These are phyloP conservation scores for Colletotrichum graminicola DNA, from an alignment of 2,329 filamentous ascomycete genomes.

Conservation along the genomic window DNA sequence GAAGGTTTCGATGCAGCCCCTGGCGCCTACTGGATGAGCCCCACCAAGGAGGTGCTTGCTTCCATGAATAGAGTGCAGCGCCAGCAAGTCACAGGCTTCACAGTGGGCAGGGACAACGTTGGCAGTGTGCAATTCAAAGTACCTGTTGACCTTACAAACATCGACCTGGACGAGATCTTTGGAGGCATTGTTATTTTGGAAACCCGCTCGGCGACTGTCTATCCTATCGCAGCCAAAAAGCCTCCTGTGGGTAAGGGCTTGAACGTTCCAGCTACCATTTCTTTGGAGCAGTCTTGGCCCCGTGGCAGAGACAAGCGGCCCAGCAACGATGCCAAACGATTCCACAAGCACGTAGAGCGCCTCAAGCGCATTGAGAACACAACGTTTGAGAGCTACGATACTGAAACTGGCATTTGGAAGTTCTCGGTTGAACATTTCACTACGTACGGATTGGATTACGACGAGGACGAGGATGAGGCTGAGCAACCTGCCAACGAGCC, in stretches of 20 bases:
- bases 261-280: conserved; percentile 90
- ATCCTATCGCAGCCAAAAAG: conserved; percentile 81
- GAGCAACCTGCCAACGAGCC: conserved; percentile 37
- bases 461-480: conserved; percentile 75
- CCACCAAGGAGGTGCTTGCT: conserved; percentile 79
- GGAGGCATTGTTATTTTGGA: conserved; percentile 81
- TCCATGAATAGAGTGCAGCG: conserved; percentile 85
- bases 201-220: conserved; percentile 88
- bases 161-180: conserved; percentile 84
- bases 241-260: conserved; percentile 87
- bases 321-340: conserved; percentile 69
- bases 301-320: conserved; percentile 72
- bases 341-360: conserved; percentile 85
- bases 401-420: conserved; percentile 85
- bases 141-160: conserved; percentile 83
- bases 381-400: conserved; percentile 83
- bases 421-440: conserved; percentile 98
- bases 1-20: conserved; percentile 61
- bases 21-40: conserved; percentile 90
- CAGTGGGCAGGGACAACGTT: conserved; percentile 84
- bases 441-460: conserved; percentile 89
- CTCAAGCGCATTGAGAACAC: conserved; percentile 85
- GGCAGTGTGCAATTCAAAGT: conserved; percentile 86
- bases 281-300: conserved; percentile 94
- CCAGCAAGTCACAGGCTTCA: conserved; percentile 79